A percentile compares a stretch with the other conserved stretches of the same genome.
These are phyloP conservation scores for Fusarium temperatum DNA, from an alignment of 2,329 filamentous ascomycete species.

Conservation along the genomic window DNA sequence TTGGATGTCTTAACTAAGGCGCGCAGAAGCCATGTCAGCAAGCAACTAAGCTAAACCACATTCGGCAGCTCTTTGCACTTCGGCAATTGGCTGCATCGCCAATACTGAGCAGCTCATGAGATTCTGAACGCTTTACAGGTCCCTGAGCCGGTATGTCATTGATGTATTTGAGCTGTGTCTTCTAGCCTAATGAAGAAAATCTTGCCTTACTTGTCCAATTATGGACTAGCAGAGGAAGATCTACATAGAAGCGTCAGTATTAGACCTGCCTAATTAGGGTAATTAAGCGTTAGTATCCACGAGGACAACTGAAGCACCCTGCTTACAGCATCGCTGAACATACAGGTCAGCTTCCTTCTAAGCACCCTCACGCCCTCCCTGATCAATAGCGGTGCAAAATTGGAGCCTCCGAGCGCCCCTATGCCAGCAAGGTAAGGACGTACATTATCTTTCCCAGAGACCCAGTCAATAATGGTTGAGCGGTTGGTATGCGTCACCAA, in stretches of 20 bases:
- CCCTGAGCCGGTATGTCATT: background rate
- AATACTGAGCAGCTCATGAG: background rate
- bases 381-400: no score
- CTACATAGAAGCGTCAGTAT: background rate
- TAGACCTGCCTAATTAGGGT: background rate
- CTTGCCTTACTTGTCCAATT: background rate
- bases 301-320: no score
- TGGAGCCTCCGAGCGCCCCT: no score
- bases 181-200: background rate
- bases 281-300: background rate
- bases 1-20: background rate
- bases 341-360: no score
- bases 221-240: background rate
- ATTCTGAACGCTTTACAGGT: background rate
- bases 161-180: background rate
- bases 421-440: no score
- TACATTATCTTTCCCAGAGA: no score
- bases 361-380: no score
- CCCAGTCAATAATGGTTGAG: no score
- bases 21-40: background rate
- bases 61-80: background rate
- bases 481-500: no score
- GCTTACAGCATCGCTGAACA: no score
- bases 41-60: background rate
- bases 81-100: rapidly evolving